Evolutionary conservation across 345 rosid species (phyloP), one percentile per base, ranked within the genome.

Genomic region (Boechera divaricarpa): DNA sequence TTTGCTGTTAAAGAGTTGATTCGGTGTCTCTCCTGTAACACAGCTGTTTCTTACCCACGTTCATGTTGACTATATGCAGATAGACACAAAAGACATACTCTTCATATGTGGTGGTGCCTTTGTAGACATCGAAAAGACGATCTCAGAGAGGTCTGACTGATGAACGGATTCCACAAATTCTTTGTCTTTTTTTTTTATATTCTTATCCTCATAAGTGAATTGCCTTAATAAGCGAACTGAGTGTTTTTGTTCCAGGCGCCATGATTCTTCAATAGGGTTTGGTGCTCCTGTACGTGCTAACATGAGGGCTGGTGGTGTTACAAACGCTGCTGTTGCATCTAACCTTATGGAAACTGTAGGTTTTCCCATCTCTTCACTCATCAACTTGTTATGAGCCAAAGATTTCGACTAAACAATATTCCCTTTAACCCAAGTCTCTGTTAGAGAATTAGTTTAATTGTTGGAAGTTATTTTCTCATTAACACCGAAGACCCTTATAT

Each of bases 31-130:
- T 12, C 6, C 10, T 66, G 48, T 48, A 28, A 72, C 11, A 4
- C 51, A 51, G 59, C 4, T 66, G 56, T 78, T 56, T 33, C 55
- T 73, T 60, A 72, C 33, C 1, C 18, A 8, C 6, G n/a, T 39
- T 51, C 18, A 67, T 61, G 54, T 61, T 31, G 18, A 48, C 56
- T 61, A 8, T 39, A 29, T 42, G 76, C 86, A 96, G 99, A 93
- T 96, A 69, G 97, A 96, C 85, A 96, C 99, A 4, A 96, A 93
- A 86, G 98, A 96, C 76, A 96, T 96, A 79, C 97, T 96, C 81
- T 96, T 96, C 82, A 93, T 96, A 70, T 93, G 99, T 56, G 99
- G 97, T 12, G 98, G 99, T 75, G 99, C 98, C 47, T 96, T 96
- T 81, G 83, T 91, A 74, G 98, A 91, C 83, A 84, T 96, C 45